Conservation (phyloP, 192 early-diverging fungal genomes). For the Coemansia asiatica region DNA sequence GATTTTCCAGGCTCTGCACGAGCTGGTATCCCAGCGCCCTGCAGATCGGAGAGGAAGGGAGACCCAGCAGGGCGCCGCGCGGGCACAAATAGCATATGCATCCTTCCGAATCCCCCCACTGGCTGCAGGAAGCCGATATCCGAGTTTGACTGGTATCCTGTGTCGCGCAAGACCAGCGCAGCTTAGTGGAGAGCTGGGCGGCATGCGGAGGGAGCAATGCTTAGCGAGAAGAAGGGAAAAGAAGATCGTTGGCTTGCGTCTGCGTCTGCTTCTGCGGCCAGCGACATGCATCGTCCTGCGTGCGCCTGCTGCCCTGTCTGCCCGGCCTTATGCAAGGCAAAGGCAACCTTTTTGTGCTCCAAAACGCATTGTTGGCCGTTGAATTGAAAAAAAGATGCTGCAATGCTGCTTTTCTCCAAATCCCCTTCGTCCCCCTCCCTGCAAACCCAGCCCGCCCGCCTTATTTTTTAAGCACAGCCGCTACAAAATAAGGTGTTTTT, state of each 20-base stretch:
- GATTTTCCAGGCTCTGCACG: background rate
- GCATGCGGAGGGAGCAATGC: background rate
- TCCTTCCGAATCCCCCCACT: background rate
- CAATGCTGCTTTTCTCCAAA: background rate
- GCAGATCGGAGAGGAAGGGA: background rate
- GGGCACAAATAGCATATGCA: background rate
- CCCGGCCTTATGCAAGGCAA: constrained; percentile 10
- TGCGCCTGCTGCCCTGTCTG: background rate
- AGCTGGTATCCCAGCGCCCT: background rate
- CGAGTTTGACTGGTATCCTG: constrained; percentile 7
- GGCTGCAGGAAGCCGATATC: background rate
- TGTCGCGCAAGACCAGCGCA: background rate
- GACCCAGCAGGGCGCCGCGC: background rate
- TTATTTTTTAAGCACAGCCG: too few relatives aligned
- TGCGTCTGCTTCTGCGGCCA: background rate
- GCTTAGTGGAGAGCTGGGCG: background rate
- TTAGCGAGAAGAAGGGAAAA: background rate
- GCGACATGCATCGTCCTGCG: constrained; percentile 9
- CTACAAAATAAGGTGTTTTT: too few relatives aligned
- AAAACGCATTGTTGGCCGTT: background rate
- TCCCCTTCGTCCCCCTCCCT: constrained; percentile 3
- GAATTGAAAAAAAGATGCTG: background rate
- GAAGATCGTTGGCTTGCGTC: background rate
- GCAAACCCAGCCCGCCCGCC: background rate
- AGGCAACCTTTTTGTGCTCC: constrained; percentile 9